Conservation (phyloP, 805 yeast species). For the Ogataea angusta region DNA sequence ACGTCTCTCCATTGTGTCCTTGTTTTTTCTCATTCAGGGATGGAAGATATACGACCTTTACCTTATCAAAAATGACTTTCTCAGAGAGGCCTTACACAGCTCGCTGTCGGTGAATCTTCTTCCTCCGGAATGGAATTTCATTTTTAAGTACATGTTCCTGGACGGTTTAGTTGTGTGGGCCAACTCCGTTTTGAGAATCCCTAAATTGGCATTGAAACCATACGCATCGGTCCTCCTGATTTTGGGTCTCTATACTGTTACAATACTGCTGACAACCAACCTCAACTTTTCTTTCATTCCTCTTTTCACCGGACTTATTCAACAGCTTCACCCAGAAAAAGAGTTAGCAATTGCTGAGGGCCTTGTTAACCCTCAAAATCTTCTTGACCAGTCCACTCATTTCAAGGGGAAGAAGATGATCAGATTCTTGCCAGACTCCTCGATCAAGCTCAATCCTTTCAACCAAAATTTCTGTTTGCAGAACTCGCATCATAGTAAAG, state of each 20-base stretch:
- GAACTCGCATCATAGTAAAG: slow-evolving; percentile 26
- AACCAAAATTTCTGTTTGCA: slow-evolving; percentile 63
- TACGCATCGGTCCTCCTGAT: slow-evolving; percentile 50
- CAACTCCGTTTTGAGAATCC: slow-evolving; percentile 74
- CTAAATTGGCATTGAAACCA: slow-evolving; percentile 65
- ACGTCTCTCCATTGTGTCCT: slow-evolving; percentile 59
- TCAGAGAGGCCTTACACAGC: slow-evolving; percentile 19
- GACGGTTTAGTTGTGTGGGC: slow-evolving; percentile 71
- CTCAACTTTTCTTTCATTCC: slow-evolving; percentile 45
- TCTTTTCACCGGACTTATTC: slow-evolving; percentile 17
- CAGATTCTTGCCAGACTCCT: slow-evolving; percentile 86
- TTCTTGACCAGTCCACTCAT: slow-evolving; percentile 53
- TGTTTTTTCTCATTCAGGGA: slow-evolving; percentile 76
- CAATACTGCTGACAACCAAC: slow-evolving; percentile 53
- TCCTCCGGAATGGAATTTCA: slow-evolving; percentile 53
- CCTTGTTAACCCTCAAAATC: slow-evolving; percentile 33
- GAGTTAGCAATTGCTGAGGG: slow-evolving; percentile 34
- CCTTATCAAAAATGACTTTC: slow-evolving; percentile 46
- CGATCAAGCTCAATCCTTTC: slow-evolving; percentile 79
- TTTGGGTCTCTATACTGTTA: slow-evolving; percentile 41
- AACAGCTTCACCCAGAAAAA: slow-evolving; percentile 24
- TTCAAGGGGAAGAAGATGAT: slow-evolving; percentile 85
- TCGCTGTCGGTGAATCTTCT: slow-evolving; percentile 35
- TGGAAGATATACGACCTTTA: slow-evolving; percentile 76
- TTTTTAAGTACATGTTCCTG: slow-evolving; percentile 65